Percentiles rank a stretch among this genome's conserved stretches.
Conservation (phyloP, 1,284 basidiomycete genomes). For the Termitomyces sp. region DNA sequence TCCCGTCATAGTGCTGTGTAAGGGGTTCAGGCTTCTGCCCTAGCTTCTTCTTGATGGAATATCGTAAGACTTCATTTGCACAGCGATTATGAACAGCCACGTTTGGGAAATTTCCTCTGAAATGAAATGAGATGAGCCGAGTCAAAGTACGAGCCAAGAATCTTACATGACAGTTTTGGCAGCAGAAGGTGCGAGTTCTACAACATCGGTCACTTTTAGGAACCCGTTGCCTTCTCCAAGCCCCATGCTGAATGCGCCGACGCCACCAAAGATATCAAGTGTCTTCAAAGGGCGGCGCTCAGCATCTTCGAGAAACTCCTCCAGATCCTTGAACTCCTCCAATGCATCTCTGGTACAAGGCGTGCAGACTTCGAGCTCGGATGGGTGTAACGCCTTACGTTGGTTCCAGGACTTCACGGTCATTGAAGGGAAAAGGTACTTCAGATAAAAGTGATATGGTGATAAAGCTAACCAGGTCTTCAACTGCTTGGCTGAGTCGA, state of each 20-base stretch:
- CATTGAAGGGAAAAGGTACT: slow-evolving; percentile 44
- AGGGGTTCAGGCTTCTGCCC: slow-evolving; percentile 34
- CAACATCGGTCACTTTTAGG: slow-evolving; percentile 54
- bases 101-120: slow-evolving; percentile 42
- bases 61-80: slow-evolving; percentile 53
- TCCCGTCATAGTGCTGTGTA: slow-evolving; percentile 35
- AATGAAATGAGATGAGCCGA: background rate
- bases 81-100: slow-evolving; percentile 45
- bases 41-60: slow-evolving; percentile 45
- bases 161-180: slow-evolving; percentile 55
- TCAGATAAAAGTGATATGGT: slow-evolving; percentile 52
- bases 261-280: slow-evolving; percentile 64
- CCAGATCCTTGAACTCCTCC: slow-evolving; percentile 24
- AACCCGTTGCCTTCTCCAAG: slow-evolving; percentile 46
- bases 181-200: slow-evolving; percentile 70
- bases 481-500: slow-evolving; percentile 22
- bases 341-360: slow-evolving; percentile 38
- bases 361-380: slow-evolving; percentile 41
- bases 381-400: slow-evolving; percentile 23
- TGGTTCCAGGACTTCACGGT: slow-evolving; percentile 37
- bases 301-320: slow-evolving; percentile 28
- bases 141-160: background rate
- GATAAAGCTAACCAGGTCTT: slow-evolving; percentile 48
- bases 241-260: slow-evolving; percentile 58
- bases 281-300: slow-evolving; percentile 35